phyloP scores from a whole-genome alignment of 176 grass and related monocot species.

The Avena atlantica region DNA sequence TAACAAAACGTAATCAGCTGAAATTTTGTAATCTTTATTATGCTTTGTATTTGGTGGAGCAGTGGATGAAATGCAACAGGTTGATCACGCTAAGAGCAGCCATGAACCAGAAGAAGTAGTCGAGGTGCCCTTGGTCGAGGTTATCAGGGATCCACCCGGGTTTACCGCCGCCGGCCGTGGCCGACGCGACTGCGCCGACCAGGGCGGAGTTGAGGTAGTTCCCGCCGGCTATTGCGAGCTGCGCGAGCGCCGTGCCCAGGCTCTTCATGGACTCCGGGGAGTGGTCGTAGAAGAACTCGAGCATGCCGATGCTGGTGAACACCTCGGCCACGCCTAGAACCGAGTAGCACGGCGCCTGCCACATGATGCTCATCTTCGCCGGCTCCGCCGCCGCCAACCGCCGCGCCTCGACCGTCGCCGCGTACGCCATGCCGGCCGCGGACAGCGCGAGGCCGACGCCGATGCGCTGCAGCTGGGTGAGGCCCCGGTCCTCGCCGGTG shows the following conservation, averaged over 20 bases:
- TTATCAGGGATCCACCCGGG: conserved; percentile 2
- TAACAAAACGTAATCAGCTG: no score
- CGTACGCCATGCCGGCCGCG: neutral
- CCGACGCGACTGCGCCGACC: neutral
- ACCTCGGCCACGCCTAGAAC: conserved; percentile 7
- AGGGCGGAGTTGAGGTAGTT: conserved; percentile 4
- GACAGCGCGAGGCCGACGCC: conserved; percentile 3
- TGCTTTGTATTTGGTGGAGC: neutral
- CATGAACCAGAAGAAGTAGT: conserved; percentile 19
- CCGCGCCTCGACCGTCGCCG: neutral
- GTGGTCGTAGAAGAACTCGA: conserved; percentile 24
- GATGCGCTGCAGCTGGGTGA: conserved; percentile 15
- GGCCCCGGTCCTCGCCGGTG: neutral
- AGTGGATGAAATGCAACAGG: neutral
- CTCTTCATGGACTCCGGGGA: conserved; percentile 16
- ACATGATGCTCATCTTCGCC: neutral
- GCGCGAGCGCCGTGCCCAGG: neutral
- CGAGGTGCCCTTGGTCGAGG: neutral
- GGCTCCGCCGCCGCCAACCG: neutral
- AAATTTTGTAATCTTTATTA: no score
- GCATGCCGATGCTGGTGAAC: conserved; percentile 26
- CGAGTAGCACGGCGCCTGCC: neutral
- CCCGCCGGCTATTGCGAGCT: neutral
- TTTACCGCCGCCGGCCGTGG: neutral
- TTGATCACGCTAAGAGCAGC: conserved; percentile 7